These are phyloP conservation scores for Xylaria polymorpha DNA, from an alignment of 2,329 filamentous ascomycete genomes.

Conservation along the genomic window DNA sequence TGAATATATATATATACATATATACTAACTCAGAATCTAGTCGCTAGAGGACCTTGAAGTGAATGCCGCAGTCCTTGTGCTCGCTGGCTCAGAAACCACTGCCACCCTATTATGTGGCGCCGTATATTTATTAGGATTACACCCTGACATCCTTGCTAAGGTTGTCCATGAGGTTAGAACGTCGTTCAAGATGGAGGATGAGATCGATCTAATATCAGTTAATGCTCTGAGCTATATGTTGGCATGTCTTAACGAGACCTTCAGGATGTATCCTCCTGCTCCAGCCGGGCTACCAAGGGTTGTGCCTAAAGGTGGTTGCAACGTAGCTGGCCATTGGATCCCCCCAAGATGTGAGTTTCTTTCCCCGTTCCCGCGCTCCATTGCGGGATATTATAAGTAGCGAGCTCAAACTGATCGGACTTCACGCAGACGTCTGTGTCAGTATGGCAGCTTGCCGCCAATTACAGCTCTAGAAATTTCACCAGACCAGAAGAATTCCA, in stretches of 20 bases:
- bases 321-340: constrained; percentile 42
- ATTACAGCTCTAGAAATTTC: constrained; percentile 20
- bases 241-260: constrained; percentile 56
- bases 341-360: constrained; percentile 42
- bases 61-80: constrained; percentile 19
- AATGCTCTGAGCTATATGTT: constrained; percentile 53
- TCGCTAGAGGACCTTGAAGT: constrained; percentile 17
- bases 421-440: constrained; percentile 25
- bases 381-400: not conserved
- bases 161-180: constrained; percentile 54
- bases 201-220: constrained; percentile 44
- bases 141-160: constrained; percentile 48
- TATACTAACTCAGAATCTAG: not conserved
- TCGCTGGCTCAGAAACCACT: constrained; percentile 33
- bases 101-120: constrained; percentile 26
- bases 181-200: constrained; percentile 51
- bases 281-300: constrained; percentile 40
- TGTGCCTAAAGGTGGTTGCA: constrained; percentile 42
- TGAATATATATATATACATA: too few relatives aligned
- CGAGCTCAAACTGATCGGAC: constrained; percentile 13
- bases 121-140: constrained; percentile 52
- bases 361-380: not conserved
- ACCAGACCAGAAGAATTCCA: constrained; percentile 12
- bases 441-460: constrained; percentile 22
- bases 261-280: constrained; percentile 56